Conservation (phyloP, 2,329 filamentous ascomycete species). For the Sarocladium kiliense region DNA sequence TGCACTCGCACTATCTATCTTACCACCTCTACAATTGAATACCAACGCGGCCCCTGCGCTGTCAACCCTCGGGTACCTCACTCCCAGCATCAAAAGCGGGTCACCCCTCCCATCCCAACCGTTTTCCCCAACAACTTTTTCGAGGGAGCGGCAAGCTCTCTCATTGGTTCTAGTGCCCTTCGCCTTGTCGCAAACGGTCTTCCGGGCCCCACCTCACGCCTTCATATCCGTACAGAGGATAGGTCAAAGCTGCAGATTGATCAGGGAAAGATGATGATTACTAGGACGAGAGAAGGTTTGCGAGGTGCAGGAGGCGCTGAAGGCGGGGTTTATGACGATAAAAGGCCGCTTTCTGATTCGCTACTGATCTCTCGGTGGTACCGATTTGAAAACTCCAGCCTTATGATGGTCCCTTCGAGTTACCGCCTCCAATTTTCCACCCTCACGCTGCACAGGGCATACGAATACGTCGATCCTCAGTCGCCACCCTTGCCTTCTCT, state of each 20-base stretch:
- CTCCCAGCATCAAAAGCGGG: not conserved
- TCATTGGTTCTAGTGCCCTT: not conserved
- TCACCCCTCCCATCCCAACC: constrained; percentile 10
- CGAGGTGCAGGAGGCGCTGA: not conserved
- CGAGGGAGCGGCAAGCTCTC: not conserved
- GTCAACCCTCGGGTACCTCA: not conserved
- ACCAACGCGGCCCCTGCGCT: not conserved
- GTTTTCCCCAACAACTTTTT: constrained; percentile 14
- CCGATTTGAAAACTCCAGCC: not conserved
- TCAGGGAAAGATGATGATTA: not conserved
- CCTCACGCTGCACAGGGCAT: no score
- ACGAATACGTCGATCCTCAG: constrained; percentile 2
- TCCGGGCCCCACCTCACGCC: not conserved
- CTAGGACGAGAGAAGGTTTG: not conserved
- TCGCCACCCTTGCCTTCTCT: not conserved
- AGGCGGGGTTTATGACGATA: not conserved
- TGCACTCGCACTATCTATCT: not conserved
- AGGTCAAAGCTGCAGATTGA: no score
- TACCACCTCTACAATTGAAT: not conserved
- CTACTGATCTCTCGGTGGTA: not conserved
- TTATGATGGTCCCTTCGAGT: not conserved
- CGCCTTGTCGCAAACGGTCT: not conserved
- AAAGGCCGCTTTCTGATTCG: not conserved
- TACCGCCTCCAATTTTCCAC: not conserved
- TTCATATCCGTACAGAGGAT: no score